Evolutionary conservation across 805 yeast species (phyloP), one percentile per base, ranked within the genome.

Genomic region (Ogataea paradorogensis): DNA sequence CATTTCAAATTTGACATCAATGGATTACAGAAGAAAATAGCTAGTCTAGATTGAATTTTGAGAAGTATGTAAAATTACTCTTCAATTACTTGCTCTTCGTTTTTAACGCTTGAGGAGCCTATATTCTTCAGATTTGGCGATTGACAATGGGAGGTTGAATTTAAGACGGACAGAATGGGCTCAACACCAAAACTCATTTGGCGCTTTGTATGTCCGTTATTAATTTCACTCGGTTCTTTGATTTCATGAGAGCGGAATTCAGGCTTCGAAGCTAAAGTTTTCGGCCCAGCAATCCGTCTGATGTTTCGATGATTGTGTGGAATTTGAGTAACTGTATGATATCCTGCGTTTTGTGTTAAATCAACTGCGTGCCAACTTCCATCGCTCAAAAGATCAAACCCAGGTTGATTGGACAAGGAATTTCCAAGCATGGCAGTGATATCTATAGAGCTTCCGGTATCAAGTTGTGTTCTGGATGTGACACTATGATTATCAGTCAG

Each of bases 1-100:
- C 83, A 85, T 52, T 74, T 85, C 58, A 82, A 80, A 62, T 83
- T 76, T 52, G 78, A 71, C 52, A 73, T 72, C 55, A 55, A 54
- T 51, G 73, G 71, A 52, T 44, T 59, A 26, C 59, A 57, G 34
- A 40, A 33, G 20, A 51, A 45, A 27, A 48, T 57, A 61, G 70
- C 55, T 66, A 70, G 47, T 26, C 15, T 54, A 20, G 44, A 47
- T 8, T 50, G 23, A 20, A 7, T 8, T 7, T 26, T 26, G 4
- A 3, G 3, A 27, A 27, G 23, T 20, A 13, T 3, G 5, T 27
- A 15, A 16, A 7, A 21, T 27, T 27, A 35, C 13, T 42, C 43
- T 41, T 46, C 50, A 15, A 47, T 29, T 8, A 32, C 35, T 13
- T 35, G 23, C 45, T 50, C 39, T 28, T 33, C 32, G 13, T 45